Evolutionary conservation across 176 grass and related monocot species (phyloP).

Genomic region (Zizania latifolia): DNA sequence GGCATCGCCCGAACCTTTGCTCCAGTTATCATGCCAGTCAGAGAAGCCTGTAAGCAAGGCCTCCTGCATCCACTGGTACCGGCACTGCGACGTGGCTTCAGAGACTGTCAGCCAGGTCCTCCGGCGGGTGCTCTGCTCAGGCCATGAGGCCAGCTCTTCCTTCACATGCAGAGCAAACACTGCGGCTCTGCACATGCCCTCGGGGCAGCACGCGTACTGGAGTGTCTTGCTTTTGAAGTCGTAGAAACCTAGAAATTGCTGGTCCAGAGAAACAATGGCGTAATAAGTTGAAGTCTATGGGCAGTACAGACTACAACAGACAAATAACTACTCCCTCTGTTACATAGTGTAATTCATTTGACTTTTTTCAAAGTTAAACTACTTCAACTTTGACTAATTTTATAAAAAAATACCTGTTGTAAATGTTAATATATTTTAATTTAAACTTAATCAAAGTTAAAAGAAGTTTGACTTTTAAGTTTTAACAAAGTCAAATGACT

Average conservation of each 20-base stretch:
- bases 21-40: conserved; percentile 51
- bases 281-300: conserved; percentile 17
- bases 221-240: conserved; percentile 97
- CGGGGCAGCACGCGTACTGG: conserved; percentile 85
- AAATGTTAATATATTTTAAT: too few relatives aligned
- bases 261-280: conserved; percentile 19
- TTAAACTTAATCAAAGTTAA: too few relatives aligned
- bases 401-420: too few relatives aligned
- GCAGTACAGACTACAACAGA: too few relatives aligned
- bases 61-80: conserved; percentile 84
- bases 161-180: conserved; percentile 86
- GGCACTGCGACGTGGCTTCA: conserved; percentile 60
- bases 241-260: conserved; percentile 77
- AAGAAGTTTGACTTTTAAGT: too few relatives aligned
- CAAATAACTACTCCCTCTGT: too few relatives aligned
- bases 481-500: too few relatives aligned
- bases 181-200: conserved; percentile 84
- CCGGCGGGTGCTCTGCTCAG: conserved; percentile 77
- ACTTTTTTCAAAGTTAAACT: too few relatives aligned
- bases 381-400: too few relatives aligned
- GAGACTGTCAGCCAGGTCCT: conserved; percentile 74
- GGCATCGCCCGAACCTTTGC: conserved; percentile 24
- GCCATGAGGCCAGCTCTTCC: conserved; percentile 85
- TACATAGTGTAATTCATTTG: too few relatives aligned
- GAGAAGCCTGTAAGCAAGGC: conserved; percentile 81